Percentiles rank a stretch among this genome's conserved stretches.
These are phyloP conservation scores for Grosmannia huntii DNA, from an alignment of 2,329 filamentous ascomycete species.

Conservation along the genomic window DNA sequence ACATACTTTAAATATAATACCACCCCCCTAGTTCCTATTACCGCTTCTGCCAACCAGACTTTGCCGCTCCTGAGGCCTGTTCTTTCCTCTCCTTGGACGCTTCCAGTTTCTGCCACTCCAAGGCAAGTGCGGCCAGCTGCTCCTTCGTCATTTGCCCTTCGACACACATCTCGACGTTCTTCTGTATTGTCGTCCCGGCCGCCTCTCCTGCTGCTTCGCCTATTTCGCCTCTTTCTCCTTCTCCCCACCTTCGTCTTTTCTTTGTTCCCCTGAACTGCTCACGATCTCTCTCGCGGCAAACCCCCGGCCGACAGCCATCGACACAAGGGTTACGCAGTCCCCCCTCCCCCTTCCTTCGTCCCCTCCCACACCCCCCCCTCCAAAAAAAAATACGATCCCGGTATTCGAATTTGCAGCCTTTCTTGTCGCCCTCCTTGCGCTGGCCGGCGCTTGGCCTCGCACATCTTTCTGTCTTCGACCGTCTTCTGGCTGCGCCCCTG, in stretches of 20 bases:
- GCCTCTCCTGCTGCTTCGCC: neutral
- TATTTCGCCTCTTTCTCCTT: neutral
- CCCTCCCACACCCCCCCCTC: too few species aligned
- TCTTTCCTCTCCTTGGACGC: neutral
- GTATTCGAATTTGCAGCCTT: neutral
- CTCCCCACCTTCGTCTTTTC: neutral
- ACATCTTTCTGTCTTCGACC: neutral
- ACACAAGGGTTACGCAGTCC: neutral
- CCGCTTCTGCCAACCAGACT: neutral
- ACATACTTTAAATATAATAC: constrained; percentile 6
- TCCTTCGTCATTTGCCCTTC: neutral
- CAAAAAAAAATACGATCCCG: too few species aligned
- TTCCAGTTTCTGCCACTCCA: neutral
- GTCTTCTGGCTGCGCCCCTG: neutral
- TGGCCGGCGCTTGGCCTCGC: constrained; percentile 4
- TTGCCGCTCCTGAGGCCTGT: neutral
- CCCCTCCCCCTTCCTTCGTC: too few species aligned
- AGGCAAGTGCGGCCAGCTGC: neutral
- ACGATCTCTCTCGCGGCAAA: neutral
- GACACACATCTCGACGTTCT: neutral
- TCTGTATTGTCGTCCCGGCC: neutral
- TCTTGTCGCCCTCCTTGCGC: neutral
- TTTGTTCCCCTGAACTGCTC: neutral
- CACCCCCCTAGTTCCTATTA: constrained; percentile 1
- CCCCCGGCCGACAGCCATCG: neutral